phyloP scores from a whole-genome alignment of 202 grass and related monocot species.

The Zizania palustris region DNA sequence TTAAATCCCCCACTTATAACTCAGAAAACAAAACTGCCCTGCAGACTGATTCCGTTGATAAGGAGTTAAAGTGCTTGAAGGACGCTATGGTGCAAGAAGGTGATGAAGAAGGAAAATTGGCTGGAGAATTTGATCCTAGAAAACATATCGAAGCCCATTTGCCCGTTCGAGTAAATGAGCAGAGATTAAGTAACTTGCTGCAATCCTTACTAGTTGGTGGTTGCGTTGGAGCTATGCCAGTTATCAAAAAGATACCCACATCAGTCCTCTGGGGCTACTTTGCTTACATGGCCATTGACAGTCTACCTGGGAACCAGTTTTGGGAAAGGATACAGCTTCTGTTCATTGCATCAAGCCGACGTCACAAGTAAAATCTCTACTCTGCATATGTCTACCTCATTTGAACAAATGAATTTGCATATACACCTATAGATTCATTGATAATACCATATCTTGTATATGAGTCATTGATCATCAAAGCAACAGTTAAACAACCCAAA shows the following conservation, averaged over 20 bases:
- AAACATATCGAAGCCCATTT: slow-evolving; percentile 85
- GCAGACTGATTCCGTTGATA: slow-evolving; percentile 59
- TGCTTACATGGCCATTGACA: slow-evolving; percentile 93
- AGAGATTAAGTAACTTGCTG: slow-evolving; percentile 84
- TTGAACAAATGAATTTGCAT: slow-evolving; percentile 25
- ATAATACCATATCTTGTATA: neutral
- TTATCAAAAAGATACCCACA: slow-evolving; percentile 80
- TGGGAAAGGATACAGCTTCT: slow-evolving; percentile 84
- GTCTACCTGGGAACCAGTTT: slow-evolving; percentile 93
- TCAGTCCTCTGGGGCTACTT: slow-evolving; percentile 97
- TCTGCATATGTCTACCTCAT: slow-evolving; percentile 20
- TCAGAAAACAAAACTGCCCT: slow-evolving; percentile 5
- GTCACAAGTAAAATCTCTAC: slow-evolving; percentile 67
- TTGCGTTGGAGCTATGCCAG: slow-evolving; percentile 82
- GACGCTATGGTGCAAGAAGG: slow-evolving; percentile 57
- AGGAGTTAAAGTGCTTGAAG: slow-evolving; percentile 78
- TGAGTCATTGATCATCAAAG: slow-evolving; percentile 1
- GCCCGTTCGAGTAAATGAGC: slow-evolving; percentile 89
- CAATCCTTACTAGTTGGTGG: slow-evolving; percentile 76
- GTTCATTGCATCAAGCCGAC: slow-evolving; percentile 62
- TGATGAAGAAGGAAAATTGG: slow-evolving; percentile 41
- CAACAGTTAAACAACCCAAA: neutral
- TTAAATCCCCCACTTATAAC: too few relatives aligned
- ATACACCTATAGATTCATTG: too few relatives aligned
- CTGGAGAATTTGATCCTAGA: slow-evolving; percentile 58